Base-by-base conservation (phyloP, 1,284 basidiomycete genomes). In the Inonotus obliquus region DNA sequence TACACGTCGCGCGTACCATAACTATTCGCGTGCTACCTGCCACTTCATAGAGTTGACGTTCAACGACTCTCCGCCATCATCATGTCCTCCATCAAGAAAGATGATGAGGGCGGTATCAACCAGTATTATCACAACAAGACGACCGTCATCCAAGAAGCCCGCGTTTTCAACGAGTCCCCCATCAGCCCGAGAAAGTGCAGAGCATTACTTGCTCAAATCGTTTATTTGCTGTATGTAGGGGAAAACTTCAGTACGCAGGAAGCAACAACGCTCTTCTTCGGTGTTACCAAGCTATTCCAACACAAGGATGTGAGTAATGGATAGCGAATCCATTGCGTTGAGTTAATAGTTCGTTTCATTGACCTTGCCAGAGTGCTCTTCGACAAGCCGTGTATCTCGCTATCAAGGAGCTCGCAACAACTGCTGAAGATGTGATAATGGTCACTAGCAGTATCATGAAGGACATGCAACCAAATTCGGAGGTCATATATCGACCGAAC, bases 361-460 rank as follows among this genome's bases (percentile, higher is more conserved):
- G 67, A 38, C 65, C 64, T 58, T 60, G 59, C 25, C 72, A 97
- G 95, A 91, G 91, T 68, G 96, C 95, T 2, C 79, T 99, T 61
- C 87, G 97, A 66, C 97, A 99, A 77, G 96, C 96, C 82, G 96
- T 99, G 47, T 99, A 99, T 78, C 84, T 99, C 63, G 92, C 96
- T 57, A 98, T 99, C 81, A 99, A 99, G 79, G 97, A 99, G 77
- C 84, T 99, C 19, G 91, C 94, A 32, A 89, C 86, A 48, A 91
- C 92, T n/a, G 94, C 97, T 19, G 94, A 99, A 76, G 97, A 99
- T 80, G 94, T 98, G 41, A 98, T 99, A 71, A 99, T 99, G 95
- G 96, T 98, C 68, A 99, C 97, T 5, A 94, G 92, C 71, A 98
- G 95, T 72, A 99, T 99, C 76, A 98, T 98, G 96, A 99, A 99